A percentile compares a stretch with the other conserved stretches of the same genome.
phyloP scores from a whole-genome alignment of 2,329 filamentous ascomycete genomes.

The Phaeosphaeria sp. region DNA sequence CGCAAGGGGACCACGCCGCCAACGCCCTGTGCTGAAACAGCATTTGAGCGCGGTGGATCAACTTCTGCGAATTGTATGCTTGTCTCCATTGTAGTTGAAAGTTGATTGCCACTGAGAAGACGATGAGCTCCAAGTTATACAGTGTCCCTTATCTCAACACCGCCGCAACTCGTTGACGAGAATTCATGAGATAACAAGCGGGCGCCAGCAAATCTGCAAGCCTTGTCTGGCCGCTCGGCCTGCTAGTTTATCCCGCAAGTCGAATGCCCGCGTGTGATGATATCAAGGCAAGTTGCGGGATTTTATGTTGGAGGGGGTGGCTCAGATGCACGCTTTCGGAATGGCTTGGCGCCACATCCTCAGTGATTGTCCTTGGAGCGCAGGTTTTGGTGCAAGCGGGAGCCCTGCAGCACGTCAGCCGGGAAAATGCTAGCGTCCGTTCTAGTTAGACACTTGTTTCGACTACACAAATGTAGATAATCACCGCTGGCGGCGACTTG shows the following conservation, averaged over 20 bases:
- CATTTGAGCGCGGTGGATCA: conserved; percentile 8
- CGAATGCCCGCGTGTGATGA: conserved; percentile 1
- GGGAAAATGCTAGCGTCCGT: neutral
- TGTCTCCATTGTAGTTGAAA: conserved; percentile 24
- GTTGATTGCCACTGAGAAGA: neutral
- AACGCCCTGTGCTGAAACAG: conserved; percentile 16
- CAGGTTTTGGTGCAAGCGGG: neutral
- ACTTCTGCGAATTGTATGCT: conserved; percentile 31
- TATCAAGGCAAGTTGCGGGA: conserved; percentile 2
- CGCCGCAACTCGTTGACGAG: conserved; percentile 1
- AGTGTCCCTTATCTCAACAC: conserved; percentile 2
- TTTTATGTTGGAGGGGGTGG: conserved; percentile 10
- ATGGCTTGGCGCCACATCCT: conserved; percentile 10
- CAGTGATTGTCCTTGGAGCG: neutral
- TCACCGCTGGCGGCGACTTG: neutral
- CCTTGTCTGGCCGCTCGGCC: neutral
- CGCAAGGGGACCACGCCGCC: conserved; percentile 36
- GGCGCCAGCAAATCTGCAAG: conserved; percentile 2
- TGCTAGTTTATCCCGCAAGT: neutral
- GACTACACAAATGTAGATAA: neutral
- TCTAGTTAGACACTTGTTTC: neutral
- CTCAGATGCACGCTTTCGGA: neutral
- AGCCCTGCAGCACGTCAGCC: neutral
- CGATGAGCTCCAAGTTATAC: conserved; percentile 1
- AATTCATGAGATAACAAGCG: conserved; percentile 2